Evolutionary conservation across 2,329 filamentous ascomycete species (phyloP).

Genomic region (Aspergillus luchuensis): DNA sequence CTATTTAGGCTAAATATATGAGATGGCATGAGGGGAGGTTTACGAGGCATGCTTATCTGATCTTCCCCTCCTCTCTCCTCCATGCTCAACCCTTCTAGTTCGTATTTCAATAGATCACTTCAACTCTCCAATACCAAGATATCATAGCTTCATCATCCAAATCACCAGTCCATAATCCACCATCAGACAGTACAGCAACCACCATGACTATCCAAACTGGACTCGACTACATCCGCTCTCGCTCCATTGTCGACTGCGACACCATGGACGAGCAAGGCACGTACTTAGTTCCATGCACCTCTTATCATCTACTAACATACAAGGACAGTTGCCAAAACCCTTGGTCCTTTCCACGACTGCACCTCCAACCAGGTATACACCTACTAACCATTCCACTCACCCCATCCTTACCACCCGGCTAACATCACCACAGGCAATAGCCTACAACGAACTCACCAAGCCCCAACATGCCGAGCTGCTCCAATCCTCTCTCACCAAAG

Average conservation of each 20-base stretch:
- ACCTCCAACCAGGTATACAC: conserved; percentile 56
- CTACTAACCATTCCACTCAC: neutral
- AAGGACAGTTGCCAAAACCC: conserved; percentile 44
- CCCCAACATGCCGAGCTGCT: conserved; percentile 38
- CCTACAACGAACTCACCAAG: conserved; percentile 51
- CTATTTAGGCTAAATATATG: neutral
- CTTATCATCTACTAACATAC: neutral
- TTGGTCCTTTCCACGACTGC: conserved; percentile 56
- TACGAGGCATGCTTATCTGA: neutral
- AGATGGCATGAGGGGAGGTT: neutral
- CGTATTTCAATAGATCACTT: neutral
- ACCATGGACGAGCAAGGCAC: conserved; percentile 53
- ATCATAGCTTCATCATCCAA: neutral
- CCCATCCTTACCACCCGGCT: too few species aligned
- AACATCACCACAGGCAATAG: conserved; percentile 46
- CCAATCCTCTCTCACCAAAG: conserved; percentile 23
- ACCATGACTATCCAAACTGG: conserved; percentile 26
- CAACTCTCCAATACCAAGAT: neutral
- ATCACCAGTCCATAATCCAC: neutral
- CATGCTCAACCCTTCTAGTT: neutral
- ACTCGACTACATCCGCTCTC: conserved; percentile 48
- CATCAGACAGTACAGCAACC: conserved; percentile 4
- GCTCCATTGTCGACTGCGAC: conserved; percentile 55
- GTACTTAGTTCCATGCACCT: neutral
- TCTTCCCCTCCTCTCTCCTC: neutral